These are phyloP conservation scores for Metschnikowia reukaufii DNA, from an alignment of 805 yeast genomes.

Conservation along the genomic window DNA sequence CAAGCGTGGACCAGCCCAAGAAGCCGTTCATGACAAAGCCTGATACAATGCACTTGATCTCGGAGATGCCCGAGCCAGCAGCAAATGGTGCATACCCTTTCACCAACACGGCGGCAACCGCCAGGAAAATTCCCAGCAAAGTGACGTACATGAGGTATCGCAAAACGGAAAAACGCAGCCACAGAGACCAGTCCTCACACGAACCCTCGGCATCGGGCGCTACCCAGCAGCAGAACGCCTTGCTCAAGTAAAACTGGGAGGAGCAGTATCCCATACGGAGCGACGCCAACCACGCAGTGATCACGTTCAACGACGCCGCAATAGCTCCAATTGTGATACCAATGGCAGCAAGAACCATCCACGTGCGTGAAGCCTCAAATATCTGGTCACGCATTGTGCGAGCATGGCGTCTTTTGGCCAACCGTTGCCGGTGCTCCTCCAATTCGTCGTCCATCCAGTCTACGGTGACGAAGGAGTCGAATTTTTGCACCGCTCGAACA, in stretches of 20 bases:
- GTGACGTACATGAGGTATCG: slow-evolving; percentile 60
- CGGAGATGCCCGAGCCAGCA: slow-evolving; percentile 97
- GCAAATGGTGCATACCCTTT: slow-evolving; percentile 78
- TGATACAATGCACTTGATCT: slow-evolving; percentile 89
- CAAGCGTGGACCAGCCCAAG: slow-evolving; percentile 66
- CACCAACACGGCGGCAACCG: slow-evolving; percentile 67
- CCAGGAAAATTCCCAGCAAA: slow-evolving; percentile 61
- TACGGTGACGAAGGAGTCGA: slow-evolving; percentile 61
- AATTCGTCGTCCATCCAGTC: slow-evolving; percentile 70
- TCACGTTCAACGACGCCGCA: slow-evolving; percentile 77
- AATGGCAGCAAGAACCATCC: slow-evolving; percentile 73
- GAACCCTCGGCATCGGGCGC: slow-evolving; percentile 22
- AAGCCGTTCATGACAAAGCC: slow-evolving; percentile 84
- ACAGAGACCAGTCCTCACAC: slow-evolving; percentile 70
- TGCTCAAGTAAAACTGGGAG: slow-evolving; percentile 64
- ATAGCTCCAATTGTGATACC: slow-evolving; percentile 79
- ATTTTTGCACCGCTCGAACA: slow-evolving; percentile 45
- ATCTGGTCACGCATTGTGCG: slow-evolving; percentile 27
- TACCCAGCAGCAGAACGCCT: slow-evolving; percentile 81
- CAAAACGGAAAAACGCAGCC: slow-evolving; percentile 49
- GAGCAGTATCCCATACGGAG: slow-evolving; percentile 78
- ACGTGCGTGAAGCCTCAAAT: slow-evolving; percentile 48
- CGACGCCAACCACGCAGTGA: slow-evolving; percentile 85
- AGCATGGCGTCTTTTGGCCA: slow-evolving; percentile 22
- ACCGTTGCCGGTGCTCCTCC: slow-evolving; percentile 42